Evolutionary conservation across 1,284 basidiomycete species (phyloP), one percentile per base, ranked within the genome.

Genomic region (Fistulina hepatica): DNA sequence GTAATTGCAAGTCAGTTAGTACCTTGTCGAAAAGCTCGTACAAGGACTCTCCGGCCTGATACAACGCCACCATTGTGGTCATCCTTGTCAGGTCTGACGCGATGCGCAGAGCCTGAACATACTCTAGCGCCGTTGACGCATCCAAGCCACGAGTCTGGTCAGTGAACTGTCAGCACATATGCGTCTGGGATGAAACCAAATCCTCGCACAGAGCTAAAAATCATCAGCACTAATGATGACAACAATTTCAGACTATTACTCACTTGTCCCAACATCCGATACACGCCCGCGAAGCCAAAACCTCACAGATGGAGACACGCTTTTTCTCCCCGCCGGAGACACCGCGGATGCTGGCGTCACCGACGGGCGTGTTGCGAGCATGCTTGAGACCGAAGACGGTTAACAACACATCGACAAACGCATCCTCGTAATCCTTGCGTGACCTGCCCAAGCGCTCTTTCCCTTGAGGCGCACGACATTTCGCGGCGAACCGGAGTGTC

Each of bases 301-400:
- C 66, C 57, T 89, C 85, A 8, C 73, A 68, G 47, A 89, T 81
- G 0, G 77, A 81, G 0, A 88, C 83, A 26, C 85, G 72, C 57
- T 83, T 82, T 58, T 80, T 78, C 63, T 83, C 73, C 12, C 85
- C 84, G 13, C 83, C 84, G 34, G 73, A 76, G 6, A 88, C 75
- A 41, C 83, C 84, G 4, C 81, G 66, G n/a, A 86, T 67, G 17
- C 67, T 68, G 8, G 74, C 74, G 55, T 85, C 74, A 8, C 85
- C 85, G 33, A 89, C 81, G 16, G 64, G 64, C 0, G 73, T 77
- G 24, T 67, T 59, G 45, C 59, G 62, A 4, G 62, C 64, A 48
- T 82, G 81, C 6, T 64, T 57, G 39, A 89, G 62, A 33, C 82
- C 81, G 44, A 88, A 78, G 21, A 82, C 64, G 5, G 75, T 81